Percentiles rank a stretch among this genome's conserved stretches.
These are phyloP conservation scores for Verticillium isaacii DNA, from an alignment of 2,329 filamentous ascomycete species.

Conservation along the genomic window DNA sequence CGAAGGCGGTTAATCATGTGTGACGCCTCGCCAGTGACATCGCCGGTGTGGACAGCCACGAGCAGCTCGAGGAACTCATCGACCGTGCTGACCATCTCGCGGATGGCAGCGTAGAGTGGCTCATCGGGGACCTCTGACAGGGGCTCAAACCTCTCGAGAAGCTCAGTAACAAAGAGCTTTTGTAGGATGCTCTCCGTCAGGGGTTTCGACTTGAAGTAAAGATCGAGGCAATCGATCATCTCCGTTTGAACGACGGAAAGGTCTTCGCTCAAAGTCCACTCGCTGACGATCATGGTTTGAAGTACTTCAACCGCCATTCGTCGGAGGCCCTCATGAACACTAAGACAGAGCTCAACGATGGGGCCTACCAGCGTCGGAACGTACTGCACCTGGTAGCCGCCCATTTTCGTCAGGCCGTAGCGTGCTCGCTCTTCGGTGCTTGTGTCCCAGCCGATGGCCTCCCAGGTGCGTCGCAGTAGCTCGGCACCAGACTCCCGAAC, in stretches of 20 bases:
- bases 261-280: constrained; percentile 95
- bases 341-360: constrained; percentile 90
- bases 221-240: constrained; percentile 90
- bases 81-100: constrained; percentile 75
- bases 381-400: constrained; percentile 97
- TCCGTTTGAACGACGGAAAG: constrained; percentile 88
- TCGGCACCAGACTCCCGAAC: constrained; percentile 89
- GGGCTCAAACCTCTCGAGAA: constrained; percentile 74
- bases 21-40: constrained; percentile 67
- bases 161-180: constrained; percentile 85
- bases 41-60: constrained; percentile 80
- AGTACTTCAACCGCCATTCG: constrained; percentile 88
- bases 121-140: constrained; percentile 65
- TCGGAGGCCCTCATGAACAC: constrained; percentile 86
- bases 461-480: constrained; percentile 80
- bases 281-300: constrained; percentile 97
- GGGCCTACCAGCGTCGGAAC: constrained; percentile 87
- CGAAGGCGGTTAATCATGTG: constrained; percentile 83
- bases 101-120: constrained; percentile 69
- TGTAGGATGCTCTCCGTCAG: constrained; percentile 85
- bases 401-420: constrained; percentile 79
- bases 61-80: constrained; percentile 89
- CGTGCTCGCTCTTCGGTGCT: constrained; percentile 70
- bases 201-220: constrained; percentile 82
- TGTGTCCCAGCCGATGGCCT: constrained; percentile 95